phyloP scores from a whole-genome alignment of 1,284 basidiomycete genomes.

The Ustilago bromivora region DNA sequence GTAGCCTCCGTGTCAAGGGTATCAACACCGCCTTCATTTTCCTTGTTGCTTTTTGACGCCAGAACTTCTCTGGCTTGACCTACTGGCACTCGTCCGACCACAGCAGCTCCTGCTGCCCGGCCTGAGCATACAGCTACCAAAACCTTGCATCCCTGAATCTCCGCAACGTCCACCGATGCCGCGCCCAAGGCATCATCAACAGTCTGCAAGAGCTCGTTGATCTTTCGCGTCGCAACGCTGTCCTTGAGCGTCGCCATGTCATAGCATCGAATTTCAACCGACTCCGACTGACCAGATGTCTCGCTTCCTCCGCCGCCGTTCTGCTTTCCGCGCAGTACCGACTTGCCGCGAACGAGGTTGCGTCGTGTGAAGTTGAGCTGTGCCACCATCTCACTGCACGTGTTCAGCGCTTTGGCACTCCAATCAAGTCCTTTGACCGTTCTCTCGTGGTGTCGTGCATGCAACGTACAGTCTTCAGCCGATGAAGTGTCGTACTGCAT shows the following conservation, averaged over 20 bases:
- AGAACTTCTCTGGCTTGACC: conserved; percentile 54
- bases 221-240: conserved; percentile 24
- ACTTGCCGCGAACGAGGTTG: conserved; percentile 8
- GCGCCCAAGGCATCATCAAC: conserved; percentile 63
- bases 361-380: conserved; percentile 16
- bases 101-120: conserved; percentile 51
- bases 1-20: neutral
- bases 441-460: conserved; percentile 56
- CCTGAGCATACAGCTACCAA: conserved; percentile 48
- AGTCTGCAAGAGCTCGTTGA: conserved; percentile 43
- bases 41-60: conserved; percentile 26
- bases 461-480: conserved; percentile 54
- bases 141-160: conserved; percentile 39
- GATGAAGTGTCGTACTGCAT: conserved; percentile 64
- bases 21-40: conserved; percentile 14
- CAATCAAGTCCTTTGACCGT: conserved; percentile 57
- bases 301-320: conserved; percentile 4
- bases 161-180: conserved; percentile 30
- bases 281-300: conserved; percentile 8
- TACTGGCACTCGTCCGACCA: conserved; percentile 37
- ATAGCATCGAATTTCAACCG: conserved; percentile 41
- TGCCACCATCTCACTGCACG: conserved; percentile 36
- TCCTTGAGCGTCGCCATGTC: conserved; percentile 49
- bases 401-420: conserved; percentile 44
- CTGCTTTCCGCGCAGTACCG: conserved; percentile 24